Evolutionary conservation across 2,329 filamentous ascomycete genomes (phyloP), one percentile per base, ranked within the genome.

Genomic region (Ophiostoma triangulosporum): DNA sequence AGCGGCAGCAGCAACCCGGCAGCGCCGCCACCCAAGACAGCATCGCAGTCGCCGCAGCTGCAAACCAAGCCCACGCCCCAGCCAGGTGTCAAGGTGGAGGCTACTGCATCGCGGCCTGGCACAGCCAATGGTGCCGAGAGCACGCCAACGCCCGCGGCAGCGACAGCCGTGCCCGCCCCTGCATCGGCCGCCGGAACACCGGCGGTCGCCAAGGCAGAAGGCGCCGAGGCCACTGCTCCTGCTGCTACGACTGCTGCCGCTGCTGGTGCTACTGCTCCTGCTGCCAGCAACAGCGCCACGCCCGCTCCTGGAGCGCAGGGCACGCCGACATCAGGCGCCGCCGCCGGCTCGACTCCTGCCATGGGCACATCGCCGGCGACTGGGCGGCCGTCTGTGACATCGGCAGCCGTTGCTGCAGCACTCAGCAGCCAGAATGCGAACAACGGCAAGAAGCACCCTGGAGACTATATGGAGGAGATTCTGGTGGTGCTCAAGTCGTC

Each of bases 391-490:
- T n/a, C 43, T 5, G 26, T 14, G 11, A 27, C 24, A 26, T 9
- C 43, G 4, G 43, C 26, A 17, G 43, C 43, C 6, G 43, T 27
- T 11, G 45, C 60, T 46, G 52, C 51, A 2, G 36, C 49, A n/a
- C 43, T 29, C 56, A 57, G 20, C 36, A 20, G 35, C 1, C 45
- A 29, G 9, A 48, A 35, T 33, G 32, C 48, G 63, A 76, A 27
- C 22, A 43, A 40, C 14, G 45, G 29, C 59, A 80, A 82, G 70
- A 90, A 88, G 70, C 88, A 86, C 59, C 89, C 94, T 0, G 97
- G 93, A 93, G 93, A 98, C 65, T 84, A 94, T 62, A 91, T 89
- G 0, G 93, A 98, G 61, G 90, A 97, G 65, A 88, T 98, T 57
- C 89, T 95, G 77, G 86, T 89, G 32, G 86, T 89, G 29, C 81